A percentile compares a stretch with the other conserved stretches of the same genome.
Conservation (phyloP, 2,329 filamentous ascomycete species). For the Monosporascus cannonballus region DNA sequence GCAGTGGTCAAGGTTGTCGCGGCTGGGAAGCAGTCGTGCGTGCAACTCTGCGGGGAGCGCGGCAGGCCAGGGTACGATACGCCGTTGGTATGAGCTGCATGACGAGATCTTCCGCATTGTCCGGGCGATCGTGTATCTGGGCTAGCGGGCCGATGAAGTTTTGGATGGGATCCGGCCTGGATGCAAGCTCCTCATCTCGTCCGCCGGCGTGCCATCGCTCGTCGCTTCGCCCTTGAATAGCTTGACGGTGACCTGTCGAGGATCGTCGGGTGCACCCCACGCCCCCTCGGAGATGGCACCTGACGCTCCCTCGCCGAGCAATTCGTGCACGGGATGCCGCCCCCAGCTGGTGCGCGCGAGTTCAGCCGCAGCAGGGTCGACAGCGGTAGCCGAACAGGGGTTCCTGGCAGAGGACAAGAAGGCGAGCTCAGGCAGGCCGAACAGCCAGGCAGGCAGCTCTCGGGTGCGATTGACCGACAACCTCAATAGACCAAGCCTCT, state of each 20-base stretch:
- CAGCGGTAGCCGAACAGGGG: constrained; percentile 29
- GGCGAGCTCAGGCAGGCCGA: constrained; percentile 36
- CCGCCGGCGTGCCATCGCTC: constrained; percentile 40
- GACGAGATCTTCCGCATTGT: constrained; percentile 33
- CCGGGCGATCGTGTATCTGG: constrained; percentile 34
- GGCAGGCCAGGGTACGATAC: constrained; percentile 36
- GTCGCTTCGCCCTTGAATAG: constrained; percentile 42
- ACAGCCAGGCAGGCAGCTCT: constrained; percentile 36
- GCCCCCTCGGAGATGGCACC: constrained; percentile 37
- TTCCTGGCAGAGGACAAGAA: constrained; percentile 44
- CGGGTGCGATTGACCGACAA: constrained; percentile 36
- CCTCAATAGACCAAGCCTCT: constrained; percentile 36
- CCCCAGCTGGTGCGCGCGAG: constrained; percentile 35
- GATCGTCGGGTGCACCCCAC: constrained; percentile 25
- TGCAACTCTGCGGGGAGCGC: constrained; percentile 39
- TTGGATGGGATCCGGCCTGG: constrained; percentile 37
- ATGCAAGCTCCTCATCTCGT: constrained; percentile 44
- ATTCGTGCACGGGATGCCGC: constrained; percentile 32
- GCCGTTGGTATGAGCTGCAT: constrained; percentile 39
- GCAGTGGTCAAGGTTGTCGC: constrained; percentile 22
- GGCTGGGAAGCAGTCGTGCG: constrained; percentile 34
- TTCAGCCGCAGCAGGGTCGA: constrained; percentile 13
- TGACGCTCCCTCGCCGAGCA: constrained; percentile 40
- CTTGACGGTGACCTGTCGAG: constrained; percentile 39
- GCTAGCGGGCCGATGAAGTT: constrained; percentile 41